Conservation (phyloP, 177 flowering plant species). For the Vitis hybrid region DNA sequence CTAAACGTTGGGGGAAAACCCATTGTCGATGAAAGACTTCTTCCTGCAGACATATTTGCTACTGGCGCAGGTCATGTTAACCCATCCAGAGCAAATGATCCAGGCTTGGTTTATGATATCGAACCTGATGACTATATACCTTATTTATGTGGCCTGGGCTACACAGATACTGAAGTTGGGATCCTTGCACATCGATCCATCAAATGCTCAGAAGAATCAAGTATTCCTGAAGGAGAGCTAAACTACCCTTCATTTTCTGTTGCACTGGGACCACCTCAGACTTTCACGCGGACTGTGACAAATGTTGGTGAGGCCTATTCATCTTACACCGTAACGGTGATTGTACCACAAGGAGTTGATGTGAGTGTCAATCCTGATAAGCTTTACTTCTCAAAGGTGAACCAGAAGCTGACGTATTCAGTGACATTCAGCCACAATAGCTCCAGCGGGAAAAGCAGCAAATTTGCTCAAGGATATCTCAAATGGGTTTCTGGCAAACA, state of each 20-base stretch:
- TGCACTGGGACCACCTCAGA: constrained; percentile 20
- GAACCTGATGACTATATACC: constrained; percentile 30
- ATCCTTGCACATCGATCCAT: constrained; percentile 16
- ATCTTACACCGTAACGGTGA: constrained; percentile 19
- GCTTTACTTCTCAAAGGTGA: constrained; percentile 24
- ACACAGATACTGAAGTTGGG: constrained; percentile 19
- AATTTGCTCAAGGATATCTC: constrained; percentile 30
- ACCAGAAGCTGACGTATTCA: constrained; percentile 30
- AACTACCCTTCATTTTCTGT: constrained; percentile 47
- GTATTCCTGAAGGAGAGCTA: constrained; percentile 24
- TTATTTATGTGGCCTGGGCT: constrained; percentile 33
- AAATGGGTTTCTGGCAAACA: constrained; percentile 28
- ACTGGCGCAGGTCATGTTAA: constrained; percentile 39
- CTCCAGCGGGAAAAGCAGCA: neutral
- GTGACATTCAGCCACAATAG: constrained; percentile 22
- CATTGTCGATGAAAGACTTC: constrained; percentile 20
- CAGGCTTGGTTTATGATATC: constrained; percentile 33
- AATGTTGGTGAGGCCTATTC: constrained; percentile 44
- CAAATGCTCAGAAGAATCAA: constrained; percentile 16
- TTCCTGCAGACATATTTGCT: constrained; percentile 28
- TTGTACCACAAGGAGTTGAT: constrained; percentile 26
- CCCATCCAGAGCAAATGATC: constrained; percentile 35
- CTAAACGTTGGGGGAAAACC: constrained; percentile 10
- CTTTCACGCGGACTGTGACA: constrained; percentile 41
- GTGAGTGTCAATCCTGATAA: constrained; percentile 26